phyloP scores from a whole-genome alignment of 495 filamentous ascomycete genomes.

The Daldinia vernicosa region DNA sequence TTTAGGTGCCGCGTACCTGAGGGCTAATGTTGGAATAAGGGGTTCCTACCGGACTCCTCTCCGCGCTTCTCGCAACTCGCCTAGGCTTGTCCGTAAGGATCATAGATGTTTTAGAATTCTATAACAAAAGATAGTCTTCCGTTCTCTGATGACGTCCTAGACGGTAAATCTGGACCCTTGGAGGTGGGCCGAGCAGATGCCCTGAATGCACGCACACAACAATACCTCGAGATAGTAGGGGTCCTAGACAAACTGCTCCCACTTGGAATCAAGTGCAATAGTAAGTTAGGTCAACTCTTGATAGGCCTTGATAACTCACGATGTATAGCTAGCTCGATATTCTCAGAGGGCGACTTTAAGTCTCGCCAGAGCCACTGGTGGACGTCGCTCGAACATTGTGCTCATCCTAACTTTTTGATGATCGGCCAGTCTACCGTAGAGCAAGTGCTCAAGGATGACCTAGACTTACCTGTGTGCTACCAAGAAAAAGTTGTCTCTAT shows the following conservation, averaged over 20 bases:
- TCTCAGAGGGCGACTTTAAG: slow-evolving; percentile 40
- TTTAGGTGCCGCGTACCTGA: neutral
- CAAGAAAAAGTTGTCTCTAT: slow-evolving; percentile 28
- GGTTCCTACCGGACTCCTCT: slow-evolving; percentile 41
- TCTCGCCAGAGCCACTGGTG: slow-evolving; percentile 45
- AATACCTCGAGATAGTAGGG: slow-evolving; percentile 39
- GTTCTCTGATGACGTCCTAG: slow-evolving; percentile 11
- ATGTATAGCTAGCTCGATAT: slow-evolving; percentile 40
- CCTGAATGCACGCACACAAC: slow-evolving; percentile 44
- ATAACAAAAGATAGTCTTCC: neutral
- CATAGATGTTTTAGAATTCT: slow-evolving; percentile 21
- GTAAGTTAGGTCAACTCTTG: slow-evolving; percentile 11
- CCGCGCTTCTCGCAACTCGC: slow-evolving; percentile 33
- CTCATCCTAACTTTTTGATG: slow-evolving; percentile 43
- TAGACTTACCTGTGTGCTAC: slow-evolving; percentile 31
- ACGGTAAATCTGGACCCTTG: slow-evolving; percentile 37
- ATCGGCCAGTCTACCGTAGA: slow-evolving; percentile 42
- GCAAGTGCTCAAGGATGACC: slow-evolving; percentile 13
- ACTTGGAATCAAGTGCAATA: slow-evolving; percentile 42
- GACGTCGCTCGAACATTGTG: slow-evolving; percentile 35
- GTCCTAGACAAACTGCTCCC: slow-evolving; percentile 40
- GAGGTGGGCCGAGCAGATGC: slow-evolving; percentile 42
- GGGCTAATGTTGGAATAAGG: slow-evolving; percentile 22
- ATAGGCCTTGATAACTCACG: slow-evolving; percentile 1
- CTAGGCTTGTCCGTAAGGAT: slow-evolving; percentile 37